Base-by-base conservation (phyloP, 495 filamentous ascomycete species). In the Aspergillus egyptiacus region DNA sequence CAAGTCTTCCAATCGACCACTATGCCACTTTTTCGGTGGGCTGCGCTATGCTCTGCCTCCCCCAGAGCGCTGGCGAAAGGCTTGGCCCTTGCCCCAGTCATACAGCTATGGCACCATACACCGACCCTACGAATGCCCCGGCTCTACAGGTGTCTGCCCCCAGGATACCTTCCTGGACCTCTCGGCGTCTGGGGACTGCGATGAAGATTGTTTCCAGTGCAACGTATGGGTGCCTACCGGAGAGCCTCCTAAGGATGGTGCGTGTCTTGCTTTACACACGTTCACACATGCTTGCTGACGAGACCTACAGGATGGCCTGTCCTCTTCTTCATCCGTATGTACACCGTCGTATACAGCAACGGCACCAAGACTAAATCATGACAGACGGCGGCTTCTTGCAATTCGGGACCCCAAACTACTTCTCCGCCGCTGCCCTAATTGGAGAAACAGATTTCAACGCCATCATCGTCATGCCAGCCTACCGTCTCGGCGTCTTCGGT, bases 401-500 rank as follows among this genome's bases (percentile, higher is more conserved):
- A 59, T 73, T 74, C 24, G 79, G 79, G 14, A 60, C 57, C 2
- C 66, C 79, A 0, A 80, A 80, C 49, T 45, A 47, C 10, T 69
- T 70, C 50, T 63, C 63, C 40, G 68, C 70, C 0, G 72, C 68
- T 37, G 75, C 81, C 10, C 10, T 85, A 65, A 70, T 73, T 54
- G 49, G 70, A 58, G 57, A 77, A 58, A 47, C 77, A 47, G 47
- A 68, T 8, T 66, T 74, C 45, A 65, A 69, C n/a, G 63, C 83
- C 31, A 69, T 88, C 14, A 62, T 79, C 15, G 67, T 87, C 25
- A 80, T 78, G 61, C 82, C 85, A 47, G 84, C 82, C 51, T 88
- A 88, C 55, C 77, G 85, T 2, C 64, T 87, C 15, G 81, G 80
- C 9, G 69, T 83, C 0, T 72, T 89, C 20, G 85, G 85, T 0